Percentiles rank a stretch among this genome's conserved stretches.
Conservation (phyloP, 495 filamentous ascomycete genomes). For the Neurospora sp. region DNA sequence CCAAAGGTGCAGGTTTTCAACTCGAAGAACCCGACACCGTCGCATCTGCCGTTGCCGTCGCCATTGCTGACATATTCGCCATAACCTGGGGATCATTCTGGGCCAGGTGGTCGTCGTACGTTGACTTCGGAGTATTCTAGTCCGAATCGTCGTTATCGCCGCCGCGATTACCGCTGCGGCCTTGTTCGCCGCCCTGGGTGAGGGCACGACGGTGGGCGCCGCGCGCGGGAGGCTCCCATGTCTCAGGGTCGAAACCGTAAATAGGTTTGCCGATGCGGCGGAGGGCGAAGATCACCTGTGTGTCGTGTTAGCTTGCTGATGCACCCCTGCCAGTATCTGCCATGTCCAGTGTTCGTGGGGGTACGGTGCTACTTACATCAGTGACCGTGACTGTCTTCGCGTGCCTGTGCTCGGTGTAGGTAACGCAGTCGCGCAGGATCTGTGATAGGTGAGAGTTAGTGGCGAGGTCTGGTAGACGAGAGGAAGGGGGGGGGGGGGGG, state of each 20-base stretch:
- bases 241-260: constrained; percentile 38
- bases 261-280: constrained; percentile 37
- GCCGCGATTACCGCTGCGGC: background rate
- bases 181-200: background rate
- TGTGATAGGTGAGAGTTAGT: constrained; percentile 21
- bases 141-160: background rate
- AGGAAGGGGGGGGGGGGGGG: background rate
- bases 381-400: constrained; percentile 52
- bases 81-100: background rate
- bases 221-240: background rate
- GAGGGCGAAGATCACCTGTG: constrained; percentile 54
- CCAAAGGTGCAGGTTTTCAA: background rate
- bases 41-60: background rate
- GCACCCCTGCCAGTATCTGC: too few relatives aligned
- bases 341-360: too few relatives aligned
- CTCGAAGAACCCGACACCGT: background rate
- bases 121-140: background rate
- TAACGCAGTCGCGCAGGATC: constrained; percentile 43
- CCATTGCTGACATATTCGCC: background rate
- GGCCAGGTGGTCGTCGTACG: background rate
- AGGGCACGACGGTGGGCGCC: background rate
- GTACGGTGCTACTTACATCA: constrained; percentile 39
- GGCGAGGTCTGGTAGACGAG: background rate
- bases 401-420: constrained; percentile 40
- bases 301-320: background rate